These are phyloP conservation scores for Tricholoma terreum DNA, from an alignment of 768 basidiomycete species.

Conservation along the genomic window DNA sequence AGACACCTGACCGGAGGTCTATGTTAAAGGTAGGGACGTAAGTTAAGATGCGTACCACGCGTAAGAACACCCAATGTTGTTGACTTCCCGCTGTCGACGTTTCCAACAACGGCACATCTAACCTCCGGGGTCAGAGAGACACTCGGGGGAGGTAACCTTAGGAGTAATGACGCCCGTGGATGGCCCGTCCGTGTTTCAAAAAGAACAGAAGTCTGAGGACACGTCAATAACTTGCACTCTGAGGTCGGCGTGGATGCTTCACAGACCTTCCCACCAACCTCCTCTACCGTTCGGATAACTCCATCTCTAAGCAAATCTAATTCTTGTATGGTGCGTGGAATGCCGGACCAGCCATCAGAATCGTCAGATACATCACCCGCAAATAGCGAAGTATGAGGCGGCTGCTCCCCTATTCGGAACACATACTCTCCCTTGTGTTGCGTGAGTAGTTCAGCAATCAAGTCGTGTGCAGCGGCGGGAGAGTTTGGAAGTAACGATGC, in stretches of 20 bases:
- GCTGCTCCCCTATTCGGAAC: conserved; percentile 67
- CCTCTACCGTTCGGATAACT: conserved; percentile 56
- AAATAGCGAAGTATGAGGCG: conserved; percentile 55
- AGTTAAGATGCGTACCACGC: conserved; percentile 53
- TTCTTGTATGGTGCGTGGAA: conserved; percentile 47
- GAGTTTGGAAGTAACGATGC: conserved; percentile 41
- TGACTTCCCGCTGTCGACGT: conserved; percentile 92
- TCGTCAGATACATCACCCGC: conserved; percentile 47
- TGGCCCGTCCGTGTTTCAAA: conserved; percentile 44
- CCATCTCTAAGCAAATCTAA: conserved; percentile 42
- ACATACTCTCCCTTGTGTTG: conserved; percentile 71
- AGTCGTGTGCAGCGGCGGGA: conserved; percentile 51
- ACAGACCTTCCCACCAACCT: conserved; percentile 75
- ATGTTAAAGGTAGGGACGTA: conserved; percentile 11
- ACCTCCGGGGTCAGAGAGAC: conserved; percentile 86
- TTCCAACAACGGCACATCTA: conserved; percentile 93
- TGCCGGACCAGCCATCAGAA: conserved; percentile 55
- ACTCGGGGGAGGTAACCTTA: conserved; percentile 73
- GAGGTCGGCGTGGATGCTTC: background rate
- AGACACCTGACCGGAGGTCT: conserved; percentile 44
- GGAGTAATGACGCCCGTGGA: conserved; percentile 56
- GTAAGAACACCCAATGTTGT: conserved; percentile 94
- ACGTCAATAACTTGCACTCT: background rate
- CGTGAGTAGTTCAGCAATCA: conserved; percentile 64
- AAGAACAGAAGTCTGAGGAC: conserved; percentile 52